These are phyloP conservation scores for Kalmanozyma brasiliensis DNA, from an alignment of 1,284 basidiomycete genomes.

Conservation along the genomic window DNA sequence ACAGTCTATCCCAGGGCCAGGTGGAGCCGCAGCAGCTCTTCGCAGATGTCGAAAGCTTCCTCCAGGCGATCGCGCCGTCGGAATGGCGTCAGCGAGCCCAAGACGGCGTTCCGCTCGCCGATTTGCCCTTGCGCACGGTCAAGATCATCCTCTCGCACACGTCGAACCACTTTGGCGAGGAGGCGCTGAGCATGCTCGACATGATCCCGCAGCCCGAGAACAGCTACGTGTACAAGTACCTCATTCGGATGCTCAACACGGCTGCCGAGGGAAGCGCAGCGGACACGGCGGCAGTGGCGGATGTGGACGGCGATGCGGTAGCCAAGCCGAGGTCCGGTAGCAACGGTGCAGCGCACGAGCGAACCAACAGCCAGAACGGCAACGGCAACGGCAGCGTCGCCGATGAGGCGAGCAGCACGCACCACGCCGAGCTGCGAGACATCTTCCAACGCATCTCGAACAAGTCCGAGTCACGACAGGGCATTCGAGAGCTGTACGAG, in stretches of 20 bases:
- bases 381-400: conserved; percentile 68
- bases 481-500: conserved; percentile 93
- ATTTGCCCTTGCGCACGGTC: conserved; percentile 95
- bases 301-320: conserved; percentile 75
- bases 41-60: conserved; percentile 91
- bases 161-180: conserved; percentile 56
- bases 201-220: conserved; percentile 59
- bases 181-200: conserved; percentile 58
- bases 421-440: conserved; percentile 78
- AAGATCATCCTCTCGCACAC: conserved; percentile 73
- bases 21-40: conserved; percentile 89
- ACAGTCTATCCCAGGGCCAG: conserved; percentile 82
- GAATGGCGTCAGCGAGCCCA: conserved; percentile 93
- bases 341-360: conserved; percentile 71
- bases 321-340: conserved; percentile 4
- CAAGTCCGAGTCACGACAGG: conserved; percentile 84
- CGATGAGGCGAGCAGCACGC: conserved; percentile 72
- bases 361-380: conserved; percentile 69
- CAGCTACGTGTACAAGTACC: conserved; percentile 62
- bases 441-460: conserved; percentile 87
- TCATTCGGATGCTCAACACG: conserved; percentile 60
- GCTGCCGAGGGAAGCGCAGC: conserved; percentile 28
- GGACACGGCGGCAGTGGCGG: conserved; percentile 33
- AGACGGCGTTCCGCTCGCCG: conserved; percentile 90
- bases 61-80: conserved; percentile 90